Evolutionary conservation across 2,329 filamentous ascomycete genomes (phyloP).

Genomic region (Alternaria brassicicola): DNA sequence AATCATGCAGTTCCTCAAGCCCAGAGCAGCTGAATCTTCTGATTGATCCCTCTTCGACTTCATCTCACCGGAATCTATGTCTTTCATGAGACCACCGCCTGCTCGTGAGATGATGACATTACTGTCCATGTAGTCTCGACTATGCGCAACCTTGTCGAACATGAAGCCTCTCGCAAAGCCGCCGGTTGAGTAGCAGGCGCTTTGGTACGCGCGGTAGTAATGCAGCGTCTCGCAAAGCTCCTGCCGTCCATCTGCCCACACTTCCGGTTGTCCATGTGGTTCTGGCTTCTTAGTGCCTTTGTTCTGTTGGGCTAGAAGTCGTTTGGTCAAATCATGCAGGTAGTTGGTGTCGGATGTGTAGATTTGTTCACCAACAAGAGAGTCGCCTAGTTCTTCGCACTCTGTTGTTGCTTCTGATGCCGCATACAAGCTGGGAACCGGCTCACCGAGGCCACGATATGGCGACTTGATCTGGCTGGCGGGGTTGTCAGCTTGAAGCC

Average conservation of each 20-base stretch:
- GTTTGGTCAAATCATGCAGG: slow-evolving; percentile 19
- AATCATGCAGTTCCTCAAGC: slow-evolving; percentile 56
- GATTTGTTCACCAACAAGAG: neutral
- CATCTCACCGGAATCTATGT: slow-evolving; percentile 55
- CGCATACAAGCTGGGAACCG: neutral
- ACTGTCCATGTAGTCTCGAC: slow-evolving; percentile 63
- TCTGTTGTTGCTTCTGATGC: slow-evolving; percentile 11
- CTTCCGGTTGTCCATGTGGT: slow-evolving; percentile 51
- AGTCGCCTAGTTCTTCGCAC: neutral
- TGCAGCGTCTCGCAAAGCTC: slow-evolving; percentile 68
- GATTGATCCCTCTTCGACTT: slow-evolving; percentile 56
- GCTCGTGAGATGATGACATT: slow-evolving; percentile 69
- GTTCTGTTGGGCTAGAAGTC: slow-evolving; percentile 18
- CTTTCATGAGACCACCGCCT: slow-evolving; percentile 60
- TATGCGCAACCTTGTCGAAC: slow-evolving; percentile 61
- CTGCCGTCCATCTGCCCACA: slow-evolving; percentile 65
- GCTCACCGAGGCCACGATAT: neutral
- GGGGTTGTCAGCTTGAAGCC: neutral
- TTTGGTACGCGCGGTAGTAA: slow-evolving; percentile 67
- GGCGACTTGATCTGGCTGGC: neutral
- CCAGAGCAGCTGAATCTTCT: slow-evolving; percentile 45
- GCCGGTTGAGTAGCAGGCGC: slow-evolving; percentile 61
- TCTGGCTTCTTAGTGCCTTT: slow-evolving; percentile 39
- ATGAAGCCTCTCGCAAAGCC: slow-evolving; percentile 63
- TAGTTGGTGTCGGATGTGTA: neutral